phyloP scores from a whole-genome alignment of 768 basidiomycete genomes.

The Paxillus involutus region DNA sequence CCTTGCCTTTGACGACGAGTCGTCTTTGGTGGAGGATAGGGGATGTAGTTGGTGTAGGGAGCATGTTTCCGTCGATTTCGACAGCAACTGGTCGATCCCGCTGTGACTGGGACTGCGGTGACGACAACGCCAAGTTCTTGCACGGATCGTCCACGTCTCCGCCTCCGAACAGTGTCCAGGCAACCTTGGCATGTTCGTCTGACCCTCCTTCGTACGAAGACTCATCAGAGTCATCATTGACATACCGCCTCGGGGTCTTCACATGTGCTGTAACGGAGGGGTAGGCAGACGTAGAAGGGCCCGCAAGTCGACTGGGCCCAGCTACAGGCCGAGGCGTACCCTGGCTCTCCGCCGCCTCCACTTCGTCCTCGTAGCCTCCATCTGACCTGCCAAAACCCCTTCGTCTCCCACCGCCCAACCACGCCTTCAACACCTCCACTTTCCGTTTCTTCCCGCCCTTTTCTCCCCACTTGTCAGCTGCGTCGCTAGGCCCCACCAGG shows the following conservation, averaged over 20 bases:
- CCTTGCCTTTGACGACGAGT: neutral
- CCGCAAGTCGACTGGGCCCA: neutral
- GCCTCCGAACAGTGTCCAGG: slow-evolving; percentile 53
- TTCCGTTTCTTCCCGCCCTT: slow-evolving; percentile 43
- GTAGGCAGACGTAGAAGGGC: neutral
- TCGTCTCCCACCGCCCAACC: slow-evolving; percentile 37
- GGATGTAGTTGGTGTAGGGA: slow-evolving; percentile 28
- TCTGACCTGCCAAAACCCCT: slow-evolving; percentile 35
- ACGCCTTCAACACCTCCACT: slow-evolving; percentile 43
- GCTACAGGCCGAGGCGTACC: neutral
- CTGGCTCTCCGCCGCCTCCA: neutral
- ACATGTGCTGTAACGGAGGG: neutral
- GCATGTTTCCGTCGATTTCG: neutral
- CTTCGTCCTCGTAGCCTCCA: slow-evolving; percentile 20
- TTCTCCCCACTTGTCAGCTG: slow-evolving; percentile 58
- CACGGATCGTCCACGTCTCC: slow-evolving; percentile 23
- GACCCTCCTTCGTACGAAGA: slow-evolving; percentile 42
- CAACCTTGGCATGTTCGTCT: slow-evolving; percentile 54
- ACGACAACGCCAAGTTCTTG: slow-evolving; percentile 20
- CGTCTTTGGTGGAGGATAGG: slow-evolving; percentile 5
- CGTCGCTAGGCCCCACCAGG: slow-evolving; percentile 55
- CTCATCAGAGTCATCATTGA: slow-evolving; percentile 41
- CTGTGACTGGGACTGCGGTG: slow-evolving; percentile 1
- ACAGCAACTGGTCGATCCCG: neutral
- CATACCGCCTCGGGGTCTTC: neutral